Evolutionary conservation across 1,139 yeast genomes (phyloP).

Genomic region (Debaryomycetaceae sp.): DNA sequence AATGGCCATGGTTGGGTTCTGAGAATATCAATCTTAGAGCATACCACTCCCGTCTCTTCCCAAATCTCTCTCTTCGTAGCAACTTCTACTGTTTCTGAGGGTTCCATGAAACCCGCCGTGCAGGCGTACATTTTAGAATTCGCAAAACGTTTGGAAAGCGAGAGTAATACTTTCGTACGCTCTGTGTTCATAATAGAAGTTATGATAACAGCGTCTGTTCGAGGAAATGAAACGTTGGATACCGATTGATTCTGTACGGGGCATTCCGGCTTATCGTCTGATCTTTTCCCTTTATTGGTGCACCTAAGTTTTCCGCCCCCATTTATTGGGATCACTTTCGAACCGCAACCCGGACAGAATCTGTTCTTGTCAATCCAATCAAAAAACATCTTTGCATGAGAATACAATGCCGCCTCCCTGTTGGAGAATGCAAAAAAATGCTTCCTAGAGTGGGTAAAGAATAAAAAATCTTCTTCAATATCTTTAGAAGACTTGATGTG

Average conservation of each 20-base stretch:
- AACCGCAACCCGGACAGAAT: slow-evolving; percentile 90
- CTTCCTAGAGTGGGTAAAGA: slow-evolving; percentile 33
- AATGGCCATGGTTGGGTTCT: slow-evolving; percentile 95
- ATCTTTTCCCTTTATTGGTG: slow-evolving; percentile 25
- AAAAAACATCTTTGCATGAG: slow-evolving; percentile 79
- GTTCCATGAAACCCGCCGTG: slow-evolving; percentile 94
- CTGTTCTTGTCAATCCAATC: slow-evolving; percentile 79
- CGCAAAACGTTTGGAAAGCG: slow-evolving; percentile 56
- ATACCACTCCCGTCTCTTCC: slow-evolving; percentile 90
- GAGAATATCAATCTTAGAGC: slow-evolving; percentile 55
- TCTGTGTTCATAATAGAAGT: slow-evolving; percentile 68
- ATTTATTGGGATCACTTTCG: slow-evolving; percentile 62
- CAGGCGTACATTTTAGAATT: slow-evolving; percentile 66
- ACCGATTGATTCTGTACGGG: slow-evolving; percentile 54
- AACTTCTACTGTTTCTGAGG: slow-evolving; percentile 86
- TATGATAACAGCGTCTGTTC: slow-evolving; percentile 87
- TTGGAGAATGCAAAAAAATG: slow-evolving; percentile 32
- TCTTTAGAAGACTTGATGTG: slow-evolving; percentile 13
- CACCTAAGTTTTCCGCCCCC: slow-evolving; percentile 83
- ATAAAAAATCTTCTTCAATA: slow-evolving; percentile 12
- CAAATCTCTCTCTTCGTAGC: slow-evolving; percentile 87
- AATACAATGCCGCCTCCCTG: slow-evolving; percentile 62
- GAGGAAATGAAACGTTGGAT: slow-evolving; percentile 74
- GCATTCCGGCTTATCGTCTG: slow-evolving; percentile 33
- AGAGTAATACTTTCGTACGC: slow-evolving; percentile 64